These are phyloP conservation scores for Butyriboletus loyo DNA, from an alignment of 768 basidiomycete species.

Conservation along the genomic window DNA sequence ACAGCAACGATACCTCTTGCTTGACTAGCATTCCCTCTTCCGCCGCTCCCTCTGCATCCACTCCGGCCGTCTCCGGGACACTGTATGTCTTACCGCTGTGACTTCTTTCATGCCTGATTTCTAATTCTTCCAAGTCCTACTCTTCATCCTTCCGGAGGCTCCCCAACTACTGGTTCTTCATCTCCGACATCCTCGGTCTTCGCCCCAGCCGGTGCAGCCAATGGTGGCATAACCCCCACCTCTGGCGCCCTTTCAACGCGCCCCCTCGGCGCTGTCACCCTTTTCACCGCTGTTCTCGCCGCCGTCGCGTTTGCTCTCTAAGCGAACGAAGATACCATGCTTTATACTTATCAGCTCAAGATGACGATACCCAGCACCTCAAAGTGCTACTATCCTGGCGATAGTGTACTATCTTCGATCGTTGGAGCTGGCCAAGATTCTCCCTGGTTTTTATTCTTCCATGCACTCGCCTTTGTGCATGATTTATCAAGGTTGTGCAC, in stretches of 20 bases:
- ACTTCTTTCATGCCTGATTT: slow-evolving; percentile 1
- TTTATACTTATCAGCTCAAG: slow-evolving; percentile 39
- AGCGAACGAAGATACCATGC: slow-evolving; percentile 7
- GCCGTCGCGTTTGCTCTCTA: slow-evolving; percentile 24
- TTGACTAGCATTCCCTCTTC: slow-evolving; percentile 18
- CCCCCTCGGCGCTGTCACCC: slow-evolving; percentile 19
- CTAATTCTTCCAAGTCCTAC: slow-evolving; percentile 2
- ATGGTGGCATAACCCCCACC: slow-evolving; percentile 26
- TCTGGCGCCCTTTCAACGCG: slow-evolving; percentile 26
- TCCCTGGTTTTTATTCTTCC: slow-evolving; percentile 1
- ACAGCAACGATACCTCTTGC: slow-evolving; percentile 39
- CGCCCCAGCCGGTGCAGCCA: slow-evolving; percentile 33
- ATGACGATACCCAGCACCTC: slow-evolving; percentile 34
- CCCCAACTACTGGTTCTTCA: neutral
- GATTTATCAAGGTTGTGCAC: slow-evolving; percentile 8
- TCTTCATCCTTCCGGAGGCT: neutral
- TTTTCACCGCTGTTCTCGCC: slow-evolving; percentile 22
- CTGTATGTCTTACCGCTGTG: neutral
- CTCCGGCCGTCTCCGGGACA: neutral
- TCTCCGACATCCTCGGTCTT: slow-evolving; percentile 14
- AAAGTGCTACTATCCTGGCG: slow-evolving; percentile 21
- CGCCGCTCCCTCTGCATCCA: slow-evolving; percentile 7
- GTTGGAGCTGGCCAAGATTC: slow-evolving; percentile 13
- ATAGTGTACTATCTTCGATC: slow-evolving; percentile 6
- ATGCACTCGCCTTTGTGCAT: slow-evolving; percentile 8